Base-by-base conservation (phyloP, 306 rosid species). In the Dryas drummondii region DNA sequence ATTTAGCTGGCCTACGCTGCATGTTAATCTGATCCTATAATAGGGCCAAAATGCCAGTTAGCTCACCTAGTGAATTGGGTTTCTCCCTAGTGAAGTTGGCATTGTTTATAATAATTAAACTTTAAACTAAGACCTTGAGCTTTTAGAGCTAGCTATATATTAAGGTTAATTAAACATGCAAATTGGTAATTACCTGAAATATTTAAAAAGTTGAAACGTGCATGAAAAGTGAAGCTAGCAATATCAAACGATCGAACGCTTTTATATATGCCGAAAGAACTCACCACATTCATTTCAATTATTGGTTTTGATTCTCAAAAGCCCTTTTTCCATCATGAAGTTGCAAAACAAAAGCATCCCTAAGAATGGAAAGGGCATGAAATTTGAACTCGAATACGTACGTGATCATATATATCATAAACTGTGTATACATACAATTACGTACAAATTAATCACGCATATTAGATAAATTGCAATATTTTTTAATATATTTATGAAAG, bases 1-100 rank as follows among this genome's bases (percentile, higher is more conserved):
- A 77, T 77, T 81, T 87, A 80, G 88, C 85, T 83, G 92, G 84
- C 88, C 88, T 81, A 73, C 79, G 12, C 44, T 19, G 8, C 15
- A 56, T 55, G 82, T 82, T 79, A 72, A 67, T 79, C 74, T 69
- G 75, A 80, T 82, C 85, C 72, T 58, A 32, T 32, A 82, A 63
- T 64, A 22, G 68, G 41, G 48, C 80, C 85, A 83, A 79, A 81
- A 78, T 44, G 52, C 64, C 55, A 71, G 46, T 47, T 9, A 57
- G 32, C 55, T 45, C 61, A 44, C 14, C 66, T 63, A 45, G 2
- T 42, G 4, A 2, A 12, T 55, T 41, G 51, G 13, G 65, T 60
- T 32, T 52, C n/a, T 52, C n/a, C 32, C 37, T 32, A 32, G 1
- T 32, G 37, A 32, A 32, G 37, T 32, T 32, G 37, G 37, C 37